A percentile compares a stretch with the other conserved stretches of the same genome.
phyloP scores from a whole-genome alignment of 768 basidiomycete species.

The Dentipellis fragilis region DNA sequence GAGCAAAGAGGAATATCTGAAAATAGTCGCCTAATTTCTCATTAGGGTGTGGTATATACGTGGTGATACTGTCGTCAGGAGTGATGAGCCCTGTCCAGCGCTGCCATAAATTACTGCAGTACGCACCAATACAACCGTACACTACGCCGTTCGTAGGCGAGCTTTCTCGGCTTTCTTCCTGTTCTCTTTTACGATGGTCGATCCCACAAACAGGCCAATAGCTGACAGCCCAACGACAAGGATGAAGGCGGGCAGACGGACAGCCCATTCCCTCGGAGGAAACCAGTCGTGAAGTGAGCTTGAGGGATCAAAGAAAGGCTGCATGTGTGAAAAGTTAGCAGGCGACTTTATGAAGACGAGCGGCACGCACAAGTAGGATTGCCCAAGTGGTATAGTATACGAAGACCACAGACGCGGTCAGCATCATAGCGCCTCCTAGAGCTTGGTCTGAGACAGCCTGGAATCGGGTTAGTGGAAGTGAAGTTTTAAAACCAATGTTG shows the following conservation, averaged over 20 bases:
- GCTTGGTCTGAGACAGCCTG: conserved; percentile 77
- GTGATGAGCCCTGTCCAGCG: too few species aligned
- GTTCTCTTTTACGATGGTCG: conserved; percentile 67
- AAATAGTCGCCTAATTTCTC: too few species aligned
- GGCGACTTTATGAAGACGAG: conserved; percentile 1
- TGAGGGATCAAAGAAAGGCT: conserved; percentile 76
- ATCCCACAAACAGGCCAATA: conserved; percentile 74
- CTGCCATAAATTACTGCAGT: too few species aligned
- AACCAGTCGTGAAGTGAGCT: conserved; percentile 73
- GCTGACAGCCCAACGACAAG: conserved; percentile 73
- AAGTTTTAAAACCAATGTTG: background rate
- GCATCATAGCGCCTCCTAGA: conserved; percentile 71
- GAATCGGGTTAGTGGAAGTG: background rate
- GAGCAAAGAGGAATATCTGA: too few species aligned
- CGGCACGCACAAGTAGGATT: conserved; percentile 61
- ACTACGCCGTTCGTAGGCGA: conserved; percentile 46
- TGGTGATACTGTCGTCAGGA: too few species aligned
- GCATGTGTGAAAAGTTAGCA: conserved; percentile 1
- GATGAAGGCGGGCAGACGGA: conserved; percentile 76
- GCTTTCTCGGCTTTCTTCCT: conserved; percentile 55
- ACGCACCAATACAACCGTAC: too few species aligned
- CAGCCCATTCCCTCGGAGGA: conserved; percentile 86
- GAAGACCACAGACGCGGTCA: conserved; percentile 68
- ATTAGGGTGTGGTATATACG: too few species aligned
- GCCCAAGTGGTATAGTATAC: conserved; percentile 91